phyloP scores from a whole-genome alignment of 1,139 yeast species.

The Yamadazyma siamensis region DNA sequence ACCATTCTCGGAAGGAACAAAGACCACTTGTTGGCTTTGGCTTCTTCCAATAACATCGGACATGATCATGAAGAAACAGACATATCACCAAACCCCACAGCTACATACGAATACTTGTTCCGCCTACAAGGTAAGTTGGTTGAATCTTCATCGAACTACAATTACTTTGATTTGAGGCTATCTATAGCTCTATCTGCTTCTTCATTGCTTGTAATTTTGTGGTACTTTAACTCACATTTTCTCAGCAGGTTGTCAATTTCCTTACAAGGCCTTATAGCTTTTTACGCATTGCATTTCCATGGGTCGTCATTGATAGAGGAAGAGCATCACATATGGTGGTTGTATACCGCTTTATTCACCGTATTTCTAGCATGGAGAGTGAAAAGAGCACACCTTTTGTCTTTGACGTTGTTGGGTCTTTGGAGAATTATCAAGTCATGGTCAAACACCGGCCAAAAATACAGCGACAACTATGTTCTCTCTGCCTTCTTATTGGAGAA shows the following conservation, averaged over 20 bases:
- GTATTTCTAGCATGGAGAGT: conserved; percentile 9
- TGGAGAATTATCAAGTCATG: conserved; percentile 73
- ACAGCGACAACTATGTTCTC: conserved; percentile 39
- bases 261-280: conserved; percentile 31
- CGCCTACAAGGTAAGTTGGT: conserved; percentile 56
- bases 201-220: conserved; percentile 23
- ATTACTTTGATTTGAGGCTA: conserved; percentile 43
- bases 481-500: conserved; percentile 43
- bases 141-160: conserved; percentile 71
- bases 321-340: conserved; percentile 97
- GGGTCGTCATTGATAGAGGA: conserved; percentile 96
- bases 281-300: conserved; percentile 62
- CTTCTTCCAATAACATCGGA: conserved; percentile 12
- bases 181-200: no score
- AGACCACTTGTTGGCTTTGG: conserved; percentile 48
- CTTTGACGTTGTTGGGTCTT: conserved; percentile 30
- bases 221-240: conserved; percentile 10
- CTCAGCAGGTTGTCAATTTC: conserved; percentile 15
- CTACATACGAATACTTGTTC: conserved; percentile 41
- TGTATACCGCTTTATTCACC: conserved; percentile 44
- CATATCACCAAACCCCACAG: conserved; percentile 22
- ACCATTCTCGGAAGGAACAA: conserved; percentile 54
- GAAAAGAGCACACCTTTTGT: conserved; percentile 4
- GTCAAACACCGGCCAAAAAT: conserved; percentile 91
- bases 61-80: conserved; percentile 4